These are phyloP conservation scores for Pyrenula aspistea DNA, from an alignment of 495 filamentous ascomycete genomes.

Conservation along the genomic window DNA sequence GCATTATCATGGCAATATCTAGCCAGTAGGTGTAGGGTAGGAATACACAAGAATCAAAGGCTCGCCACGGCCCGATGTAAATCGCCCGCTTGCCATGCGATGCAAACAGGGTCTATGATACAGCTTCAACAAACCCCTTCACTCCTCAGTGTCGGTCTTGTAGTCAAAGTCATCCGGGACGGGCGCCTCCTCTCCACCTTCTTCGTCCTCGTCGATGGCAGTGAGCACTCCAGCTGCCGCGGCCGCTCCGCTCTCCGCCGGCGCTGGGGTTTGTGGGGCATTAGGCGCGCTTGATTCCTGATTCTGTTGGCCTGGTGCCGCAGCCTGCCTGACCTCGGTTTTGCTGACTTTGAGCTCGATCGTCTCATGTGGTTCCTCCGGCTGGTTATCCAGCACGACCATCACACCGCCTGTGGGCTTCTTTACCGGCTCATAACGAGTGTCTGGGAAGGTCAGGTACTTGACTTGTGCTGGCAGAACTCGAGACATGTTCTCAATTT, in stretches of 20 bases:
- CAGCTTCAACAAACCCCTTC: background rate
- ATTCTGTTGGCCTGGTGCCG: conserved; percentile 25
- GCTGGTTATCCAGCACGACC: conserved; percentile 74
- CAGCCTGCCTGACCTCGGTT: conserved; percentile 52
- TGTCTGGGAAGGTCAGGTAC: conserved; percentile 78
- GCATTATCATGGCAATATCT: background rate
- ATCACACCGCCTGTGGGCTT: conserved; percentile 95
- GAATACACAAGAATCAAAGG: background rate
- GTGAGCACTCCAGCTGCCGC: conserved; percentile 72
- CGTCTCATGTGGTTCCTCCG: conserved; percentile 61
- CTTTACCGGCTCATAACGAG: conserved; percentile 90
- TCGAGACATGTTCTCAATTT: conserved; percentile 91
- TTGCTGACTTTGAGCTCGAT: conserved; percentile 84
- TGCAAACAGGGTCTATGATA: background rate
- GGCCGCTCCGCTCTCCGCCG: conserved; percentile 41
- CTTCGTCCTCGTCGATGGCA: conserved; percentile 76
- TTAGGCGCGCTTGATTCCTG: conserved; percentile 15
- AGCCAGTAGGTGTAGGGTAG: background rate
- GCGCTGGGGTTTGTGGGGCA: conserved; percentile 12
- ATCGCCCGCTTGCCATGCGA: background rate
- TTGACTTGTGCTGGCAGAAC: conserved; percentile 89
- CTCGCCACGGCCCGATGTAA: background rate
- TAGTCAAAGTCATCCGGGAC: conserved; percentile 79
- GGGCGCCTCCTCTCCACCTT: conserved; percentile 68
- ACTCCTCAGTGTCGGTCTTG: conserved; percentile 55